Evolutionary conservation across 2,329 filamentous ascomycete genomes (phyloP), one percentile per base, ranked within the genome.

Genomic region (Plenodomus lindquistii): DNA sequence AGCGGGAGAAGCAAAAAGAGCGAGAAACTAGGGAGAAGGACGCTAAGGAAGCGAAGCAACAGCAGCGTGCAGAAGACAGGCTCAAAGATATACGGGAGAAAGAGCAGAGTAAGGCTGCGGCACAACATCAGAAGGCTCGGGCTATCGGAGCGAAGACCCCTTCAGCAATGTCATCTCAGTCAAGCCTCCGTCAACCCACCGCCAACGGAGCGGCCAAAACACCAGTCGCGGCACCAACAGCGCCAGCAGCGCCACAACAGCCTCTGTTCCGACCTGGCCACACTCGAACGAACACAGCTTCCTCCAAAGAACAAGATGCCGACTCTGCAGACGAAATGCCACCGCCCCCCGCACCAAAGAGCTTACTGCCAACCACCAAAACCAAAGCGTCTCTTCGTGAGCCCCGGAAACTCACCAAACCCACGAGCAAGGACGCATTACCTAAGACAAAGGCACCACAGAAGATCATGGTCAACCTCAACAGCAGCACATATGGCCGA

Each of bases 11-110:
- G 63, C 65, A 70, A 20, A 70, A 70, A 43, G 82, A 84, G 29
- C 82, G 80, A 40, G 83, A 87, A 31, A 80, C 81, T 15, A 82
- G 80, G 34, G 83, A 88, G 46, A 80, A 77, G 54, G 79, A 82
- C 37, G 70, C 73, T 11, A 79, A 77, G 52, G 79, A 81, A 40
- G 70, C 74, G 6, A 87, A 84, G 64, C 85, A 88, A 55, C 79
- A 83, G 37, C 81, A 82, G 57, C 80, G 79, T 19, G 77, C 83
- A 57, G 81, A 79, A 15, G 84, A 85, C 18, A 86, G 84, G 63
- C 75, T 88, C 2, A 85, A 88, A 55, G 88, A 85, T 62, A 83
- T 81, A 37, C 82, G 87, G 8, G 82, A 85, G 59, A 86, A 87
- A 70, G 86, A 90, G 65, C 79, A 86, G 5, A 83, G 87, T 57